Percentiles rank a stretch among this genome's conserved stretches.
phyloP scores from a whole-genome alignment of 495 filamentous ascomycete species.

The Bacidia gigantensis region DNA sequence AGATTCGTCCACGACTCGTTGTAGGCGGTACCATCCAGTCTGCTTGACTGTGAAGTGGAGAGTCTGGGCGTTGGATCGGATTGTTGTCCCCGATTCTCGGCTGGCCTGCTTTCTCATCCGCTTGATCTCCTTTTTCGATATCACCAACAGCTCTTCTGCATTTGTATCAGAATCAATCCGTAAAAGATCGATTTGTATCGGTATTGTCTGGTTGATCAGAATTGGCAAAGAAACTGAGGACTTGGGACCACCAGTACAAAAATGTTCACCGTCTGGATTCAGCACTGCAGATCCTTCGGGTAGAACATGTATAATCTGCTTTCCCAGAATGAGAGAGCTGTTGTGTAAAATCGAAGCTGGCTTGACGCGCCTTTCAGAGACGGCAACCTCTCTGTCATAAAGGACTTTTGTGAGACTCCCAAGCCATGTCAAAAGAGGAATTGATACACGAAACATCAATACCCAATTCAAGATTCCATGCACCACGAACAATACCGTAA shows the following conservation, averaged over 20 bases:
- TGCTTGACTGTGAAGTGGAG: conserved; percentile 59
- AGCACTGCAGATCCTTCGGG: conserved; percentile 86
- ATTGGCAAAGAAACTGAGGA: conserved; percentile 60
- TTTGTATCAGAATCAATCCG: conserved; percentile 73
- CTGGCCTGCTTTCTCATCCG: conserved; percentile 47
- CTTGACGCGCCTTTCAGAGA: conserved; percentile 80
- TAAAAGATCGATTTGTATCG: conserved; percentile 69
- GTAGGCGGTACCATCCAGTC: conserved; percentile 71
- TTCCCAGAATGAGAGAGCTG: conserved; percentile 80
- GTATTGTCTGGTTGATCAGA: conserved; percentile 81
- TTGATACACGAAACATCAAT: conserved; percentile 81
- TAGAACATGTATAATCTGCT: conserved; percentile 90
- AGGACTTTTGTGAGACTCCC: conserved; percentile 55
- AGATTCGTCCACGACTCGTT: conserved; percentile 77
- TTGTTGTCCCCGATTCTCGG: conserved; percentile 33
- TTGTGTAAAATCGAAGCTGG: conserved; percentile 75
- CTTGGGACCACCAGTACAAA: conserved; percentile 57
- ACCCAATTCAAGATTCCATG: conserved; percentile 64
- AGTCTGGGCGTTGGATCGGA: conserved; percentile 34
- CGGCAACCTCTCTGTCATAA: conserved; percentile 80
- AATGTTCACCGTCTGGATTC: conserved; percentile 62
- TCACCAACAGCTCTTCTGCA: conserved; percentile 59
- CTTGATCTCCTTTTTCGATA: conserved; percentile 57
- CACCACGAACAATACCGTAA: conserved; percentile 46
- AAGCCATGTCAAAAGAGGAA: conserved; percentile 55